Evolutionary conservation across 192 early-diverging fungal species (phyloP).

Genomic region (Backusella sp.): DNA sequence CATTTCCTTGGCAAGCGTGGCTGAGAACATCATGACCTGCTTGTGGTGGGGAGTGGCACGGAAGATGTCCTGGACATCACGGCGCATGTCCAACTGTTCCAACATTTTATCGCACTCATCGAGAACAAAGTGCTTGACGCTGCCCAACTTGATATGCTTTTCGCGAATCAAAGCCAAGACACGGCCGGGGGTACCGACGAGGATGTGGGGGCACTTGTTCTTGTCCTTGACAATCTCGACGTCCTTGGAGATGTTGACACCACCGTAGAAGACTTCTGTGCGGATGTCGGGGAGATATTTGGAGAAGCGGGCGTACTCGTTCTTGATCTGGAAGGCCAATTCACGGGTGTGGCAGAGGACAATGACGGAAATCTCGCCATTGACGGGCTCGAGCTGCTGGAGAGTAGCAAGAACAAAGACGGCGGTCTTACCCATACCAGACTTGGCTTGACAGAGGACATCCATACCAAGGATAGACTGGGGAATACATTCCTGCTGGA

Average conservation of each 20-base stretch:
- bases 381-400: constrained; percentile 86
- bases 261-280: constrained; percentile 94
- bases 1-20: constrained; percentile 92
- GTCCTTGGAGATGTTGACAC: constrained; percentile 76
- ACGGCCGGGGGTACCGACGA: constrained; percentile 98
- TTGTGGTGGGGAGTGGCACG: constrained; percentile 91
- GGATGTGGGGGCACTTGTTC: constrained; percentile 91
- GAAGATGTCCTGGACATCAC: constrained; percentile 97
- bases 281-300: constrained; percentile 94
- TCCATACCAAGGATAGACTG: constrained; percentile 97
- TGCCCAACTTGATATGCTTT: constrained; percentile 76
- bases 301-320: constrained; percentile 94
- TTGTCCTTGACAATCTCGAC: constrained; percentile 76
- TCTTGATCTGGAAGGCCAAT: constrained; percentile 97
- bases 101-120: constrained; percentile 99
- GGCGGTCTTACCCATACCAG: constrained; percentile 98
- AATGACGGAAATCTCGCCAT: constrained; percentile 82
- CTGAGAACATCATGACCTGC: constrained; percentile 99
- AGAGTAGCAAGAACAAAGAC: constrained; percentile 96
- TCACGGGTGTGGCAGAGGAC: constrained; percentile 98
- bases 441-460: constrained; percentile 97
- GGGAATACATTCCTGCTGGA: constrained; percentile 98
- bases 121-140: constrained; percentile 96
- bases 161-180: constrained; percentile 83
- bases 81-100: constrained; percentile 92